A percentile compares a stretch with the other conserved stretches of the same genome.
Evolutionary conservation across 2,329 filamentous ascomycete genomes (phyloP).

Genomic region (Neoarthrinium moseri): DNA sequence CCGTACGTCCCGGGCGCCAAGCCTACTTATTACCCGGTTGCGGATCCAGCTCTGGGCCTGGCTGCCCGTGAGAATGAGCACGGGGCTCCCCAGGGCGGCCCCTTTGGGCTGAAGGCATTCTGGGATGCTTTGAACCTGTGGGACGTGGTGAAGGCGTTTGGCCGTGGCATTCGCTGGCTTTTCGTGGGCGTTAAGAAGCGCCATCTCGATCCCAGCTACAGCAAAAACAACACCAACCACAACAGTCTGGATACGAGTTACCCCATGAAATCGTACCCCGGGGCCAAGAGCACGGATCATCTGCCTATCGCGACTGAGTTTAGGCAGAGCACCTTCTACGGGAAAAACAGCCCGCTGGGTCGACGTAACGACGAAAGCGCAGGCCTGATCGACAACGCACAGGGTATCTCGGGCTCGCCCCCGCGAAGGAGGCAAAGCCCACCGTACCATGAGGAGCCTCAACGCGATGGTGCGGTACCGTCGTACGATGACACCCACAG

Average conservation of each 20-base stretch:
- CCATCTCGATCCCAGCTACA: constrained; percentile 51
- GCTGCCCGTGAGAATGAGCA: constrained; percentile 42
- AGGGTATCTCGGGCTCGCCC: constrained; percentile 24
- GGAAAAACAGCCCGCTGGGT: background rate
- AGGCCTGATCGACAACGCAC: constrained; percentile 43
- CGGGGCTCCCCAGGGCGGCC: constrained; percentile 60
- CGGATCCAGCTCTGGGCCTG: constrained; percentile 38
- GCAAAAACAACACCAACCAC: constrained; percentile 29
- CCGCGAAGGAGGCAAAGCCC: constrained; percentile 17
- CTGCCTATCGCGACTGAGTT: constrained; percentile 38
- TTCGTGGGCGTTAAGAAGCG: constrained; percentile 69
- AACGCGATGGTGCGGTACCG: constrained; percentile 4
- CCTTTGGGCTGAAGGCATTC: constrained; percentile 63
- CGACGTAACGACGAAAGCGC: constrained; percentile 35
- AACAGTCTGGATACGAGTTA: constrained; percentile 36
- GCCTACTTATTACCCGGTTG: constrained; percentile 44
- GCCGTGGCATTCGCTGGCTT: constrained; percentile 76
- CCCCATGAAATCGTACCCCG: constrained; percentile 26
- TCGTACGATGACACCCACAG: constrained; percentile 8
- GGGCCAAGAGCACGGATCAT: constrained; percentile 34
- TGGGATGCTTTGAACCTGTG: constrained; percentile 74
- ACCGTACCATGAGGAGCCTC: constrained; percentile 2
- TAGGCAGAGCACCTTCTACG: constrained; percentile 28
- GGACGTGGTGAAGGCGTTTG: constrained; percentile 80
- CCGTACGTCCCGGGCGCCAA: constrained; percentile 58